Evolutionary conservation across 1,139 yeast genomes (phyloP), one percentile per base, ranked within the genome.

Genomic region (Debaryomycetaceae sp.): DNA sequence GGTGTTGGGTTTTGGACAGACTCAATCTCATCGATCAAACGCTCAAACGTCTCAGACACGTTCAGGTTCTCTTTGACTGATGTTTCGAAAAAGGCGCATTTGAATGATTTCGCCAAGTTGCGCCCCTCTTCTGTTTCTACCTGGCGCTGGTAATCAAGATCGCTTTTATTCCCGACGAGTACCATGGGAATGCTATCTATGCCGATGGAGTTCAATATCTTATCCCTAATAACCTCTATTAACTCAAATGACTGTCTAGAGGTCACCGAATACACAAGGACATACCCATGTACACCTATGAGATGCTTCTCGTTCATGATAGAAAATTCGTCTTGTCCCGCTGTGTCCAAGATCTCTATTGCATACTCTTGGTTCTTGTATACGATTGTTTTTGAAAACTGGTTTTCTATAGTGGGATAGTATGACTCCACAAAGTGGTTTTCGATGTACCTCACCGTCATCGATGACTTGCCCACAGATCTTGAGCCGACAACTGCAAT

Each of bases 311-410:
- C 92, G 57, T 82, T 86, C 69, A 89, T 79, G 52, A 87, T 82
- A 44, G 88, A 80, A 58, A 83, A 87, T 67, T 89, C 96, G 61
- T 89, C 96, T 67, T 83, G 92, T n/a, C 97, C 97, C 0, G 96
- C 96, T 0, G 97, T 89, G 58, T 89, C 97, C 48, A 89, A 70
- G 44, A 89, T 86, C 59, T 89, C 96, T 22, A 92, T 79, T 41
- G 86, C 85, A 57, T 85, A 88, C 42, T 84, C 87, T 52, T 82
- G 83, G 47, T 86, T 87, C 49, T 83, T 80, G 61, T 83, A 79
- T 46, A 70, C 75, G 55, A 89, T 75, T 33, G 77, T 73, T 59
- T 87, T 87, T 54, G 83, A 77, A 64, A 87, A 87, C 63, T 88
- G 94, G 65, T 88, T 89, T 59, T 88, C 96, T 47, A 88, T 87